These are phyloP conservation scores for Tricholoma matsutake DNA, from an alignment of 768 basidiomycete species.

Conservation along the genomic window DNA sequence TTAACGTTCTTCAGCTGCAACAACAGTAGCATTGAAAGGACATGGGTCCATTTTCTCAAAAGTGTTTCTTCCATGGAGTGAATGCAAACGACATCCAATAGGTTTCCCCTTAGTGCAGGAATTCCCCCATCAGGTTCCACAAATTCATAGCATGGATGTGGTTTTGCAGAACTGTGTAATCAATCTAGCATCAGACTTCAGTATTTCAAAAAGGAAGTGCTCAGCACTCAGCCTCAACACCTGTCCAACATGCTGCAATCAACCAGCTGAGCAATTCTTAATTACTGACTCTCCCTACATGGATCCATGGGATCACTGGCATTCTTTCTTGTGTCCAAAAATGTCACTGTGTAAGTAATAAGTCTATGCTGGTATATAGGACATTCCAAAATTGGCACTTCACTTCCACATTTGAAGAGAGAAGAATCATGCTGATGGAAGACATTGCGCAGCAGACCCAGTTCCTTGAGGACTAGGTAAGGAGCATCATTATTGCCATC, in stretches of 20 bases:
- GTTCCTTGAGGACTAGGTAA: constrained; percentile 8
- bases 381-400: background rate
- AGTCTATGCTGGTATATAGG: background rate
- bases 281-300: background rate
- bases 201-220: background rate
- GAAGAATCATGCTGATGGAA: constrained; percentile 6
- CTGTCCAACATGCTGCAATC: background rate
- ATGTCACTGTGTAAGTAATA: background rate
- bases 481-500: background rate
- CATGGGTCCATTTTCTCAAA: too few species aligned
- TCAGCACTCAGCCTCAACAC: background rate
- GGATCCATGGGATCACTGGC: background rate
- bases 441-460: background rate
- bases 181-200: background rate
- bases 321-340: background rate
- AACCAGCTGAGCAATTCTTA: background rate
- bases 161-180: background rate
- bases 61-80: too few species aligned
- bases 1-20: too few species aligned
- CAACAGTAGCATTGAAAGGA: too few species aligned
- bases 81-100: too few species aligned
- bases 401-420: background rate
- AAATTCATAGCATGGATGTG: background rate
- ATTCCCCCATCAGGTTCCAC: background rate
- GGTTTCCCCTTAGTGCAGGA: too few species aligned